A percentile compares a stretch with the other conserved stretches of the same genome.
Conservation (phyloP, 2,329 filamentous ascomycete genomes). For the Cladosporium halotolerans region DNA sequence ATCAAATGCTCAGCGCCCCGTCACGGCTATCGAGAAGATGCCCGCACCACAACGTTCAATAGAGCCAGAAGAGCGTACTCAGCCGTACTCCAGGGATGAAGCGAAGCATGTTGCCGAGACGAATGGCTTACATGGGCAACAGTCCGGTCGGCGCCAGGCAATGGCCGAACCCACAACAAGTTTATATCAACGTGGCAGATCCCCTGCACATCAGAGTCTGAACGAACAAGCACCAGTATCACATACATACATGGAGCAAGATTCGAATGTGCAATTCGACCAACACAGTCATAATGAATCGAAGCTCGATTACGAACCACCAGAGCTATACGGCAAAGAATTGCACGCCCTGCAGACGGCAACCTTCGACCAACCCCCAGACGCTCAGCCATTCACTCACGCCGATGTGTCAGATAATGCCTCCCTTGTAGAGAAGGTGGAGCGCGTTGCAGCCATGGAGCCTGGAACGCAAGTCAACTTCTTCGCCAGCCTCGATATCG, state of each 20-base stretch:
- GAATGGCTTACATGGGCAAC: too few relatives aligned
- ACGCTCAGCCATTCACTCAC: conserved; percentile 13
- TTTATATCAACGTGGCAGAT: neutral
- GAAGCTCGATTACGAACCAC: conserved; percentile 24
- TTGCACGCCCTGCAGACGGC: conserved; percentile 24
- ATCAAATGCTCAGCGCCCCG: neutral
- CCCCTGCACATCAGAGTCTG: neutral
- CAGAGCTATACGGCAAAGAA: conserved; percentile 22
- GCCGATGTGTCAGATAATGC: conserved; percentile 9
- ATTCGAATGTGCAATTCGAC: neutral
- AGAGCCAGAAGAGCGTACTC: too few relatives aligned
- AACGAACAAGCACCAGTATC: neutral
- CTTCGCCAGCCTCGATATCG: conserved; percentile 46
- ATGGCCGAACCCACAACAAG: too few relatives aligned
- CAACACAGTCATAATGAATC: neutral
- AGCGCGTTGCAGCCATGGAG: conserved; percentile 6
- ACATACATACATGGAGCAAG: neutral
- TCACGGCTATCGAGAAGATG: neutral
- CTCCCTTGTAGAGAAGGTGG: conserved; percentile 21
- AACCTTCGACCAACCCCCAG: conserved; percentile 24
- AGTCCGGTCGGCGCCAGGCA: too few relatives aligned
- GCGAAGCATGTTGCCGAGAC: too few relatives aligned
- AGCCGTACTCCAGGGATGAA: too few relatives aligned
- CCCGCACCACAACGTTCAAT: neutral
- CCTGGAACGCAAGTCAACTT: conserved; percentile 41